Base-by-base conservation (phyloP, 805 yeast species). In the Wickerhamiella musiphila region DNA sequence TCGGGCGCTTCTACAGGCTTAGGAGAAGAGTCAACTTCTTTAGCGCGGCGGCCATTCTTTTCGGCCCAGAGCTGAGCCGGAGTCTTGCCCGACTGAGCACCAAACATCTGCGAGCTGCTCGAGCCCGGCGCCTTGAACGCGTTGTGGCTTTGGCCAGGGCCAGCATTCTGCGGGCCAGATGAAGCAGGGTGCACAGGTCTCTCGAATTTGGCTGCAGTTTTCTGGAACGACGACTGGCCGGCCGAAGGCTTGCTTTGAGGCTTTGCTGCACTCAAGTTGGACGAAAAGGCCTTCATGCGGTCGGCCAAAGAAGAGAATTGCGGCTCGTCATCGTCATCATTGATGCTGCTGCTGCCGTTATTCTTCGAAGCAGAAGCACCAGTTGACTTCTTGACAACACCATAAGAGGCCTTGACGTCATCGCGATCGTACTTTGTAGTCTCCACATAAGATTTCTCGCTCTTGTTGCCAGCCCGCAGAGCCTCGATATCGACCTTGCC, bases 21-120 rank as follows among this genome's bases (percentile, higher is more conserved):
- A 11, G 26, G 26, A 11, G 26, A 14, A 9, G 21, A 19, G n/a
- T n/a, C n/a, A n/a, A n/a, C n/a, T 7, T n/a, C 26, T 8, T 7
- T 6, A n/a, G 7, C 12, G 12, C 29, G 32, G 50, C 73, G 65
- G 29, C 82, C 93, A 49, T 75, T 71, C 58, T 74, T 78, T 51
- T 78, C 94, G 16, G 94, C 95, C 95, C 95, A 83, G 18, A 79
- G 47, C 57, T 83, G 94, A 18, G 94, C 94, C 16, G 95, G 94
- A 6, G 93, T 78, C 54, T 81, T 78, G 38, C 93, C 94, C 38
- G 65, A 68, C 39, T 67, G 67, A 33, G 74, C 58, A 39, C 68
- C 90, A 51, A 68, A 75, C 44, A 56, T 55, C 50, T 86, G 33
- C 40, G 42, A 43, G 10, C 46, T 45, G 9, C 44, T 16, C 17